Conservation (phyloP, 73 alveolate species). For the Stentor roeselii region DNA sequence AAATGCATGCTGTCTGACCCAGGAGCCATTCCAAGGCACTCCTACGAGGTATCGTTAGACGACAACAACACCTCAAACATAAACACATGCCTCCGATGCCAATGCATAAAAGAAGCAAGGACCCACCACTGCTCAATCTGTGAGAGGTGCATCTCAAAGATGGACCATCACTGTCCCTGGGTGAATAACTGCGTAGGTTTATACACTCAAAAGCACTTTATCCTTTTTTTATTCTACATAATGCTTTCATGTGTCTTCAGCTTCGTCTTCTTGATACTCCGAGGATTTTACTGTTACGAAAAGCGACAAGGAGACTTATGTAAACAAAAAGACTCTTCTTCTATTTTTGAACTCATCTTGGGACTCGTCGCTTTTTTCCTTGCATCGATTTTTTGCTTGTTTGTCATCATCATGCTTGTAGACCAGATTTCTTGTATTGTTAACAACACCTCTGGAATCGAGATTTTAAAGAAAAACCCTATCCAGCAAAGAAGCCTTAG, state of each 20-base stretch:
- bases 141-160: conserved; percentile 52
- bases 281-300: background rate
- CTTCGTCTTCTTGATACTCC: background rate
- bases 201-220: conserved; percentile 66
- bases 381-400: conserved; percentile 9
- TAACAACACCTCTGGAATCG: conserved; percentile 21
- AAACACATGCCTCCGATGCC: conserved; percentile 54
- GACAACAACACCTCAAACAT: background rate
- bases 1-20: conserved; percentile 31
- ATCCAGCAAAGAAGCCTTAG: background rate
- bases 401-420: background rate
- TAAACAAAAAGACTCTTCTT: background rate
- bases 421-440: conserved; percentile 13
- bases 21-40: conserved; percentile 4
- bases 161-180: conserved; percentile 94
- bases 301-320: background rate
- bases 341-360: background rate
- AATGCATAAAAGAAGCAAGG: conserved; percentile 70
- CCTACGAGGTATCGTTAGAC: background rate
- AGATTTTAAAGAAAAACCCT: background rate
- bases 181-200: conserved; percentile 72
- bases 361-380: background rate
- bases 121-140: conserved; percentile 80
- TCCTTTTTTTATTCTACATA: conserved; percentile 63
- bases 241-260: background rate